Base-by-base conservation (phyloP, 306 rosid species). In the Acmispon strigosus region DNA sequence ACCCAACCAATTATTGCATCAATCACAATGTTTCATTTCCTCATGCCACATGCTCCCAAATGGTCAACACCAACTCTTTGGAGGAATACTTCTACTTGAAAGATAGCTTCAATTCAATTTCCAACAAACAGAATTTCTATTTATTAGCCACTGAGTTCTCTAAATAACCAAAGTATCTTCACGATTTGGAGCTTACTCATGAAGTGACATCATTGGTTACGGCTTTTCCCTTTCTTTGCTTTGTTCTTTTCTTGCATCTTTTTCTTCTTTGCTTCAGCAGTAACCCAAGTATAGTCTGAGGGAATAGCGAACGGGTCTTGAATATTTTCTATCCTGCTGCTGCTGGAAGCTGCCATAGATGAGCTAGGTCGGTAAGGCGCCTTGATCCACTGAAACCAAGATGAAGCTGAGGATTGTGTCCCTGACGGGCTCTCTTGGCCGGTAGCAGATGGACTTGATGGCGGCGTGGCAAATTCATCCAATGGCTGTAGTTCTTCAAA, bases 301-400 rank as follows among this genome's bases (percentile, higher is more conserved):
- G 99, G 99, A 70, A 95, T 89, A 8, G 83, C 88, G 62, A 95
- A 95, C 0, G 96, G 97, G 80, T 95, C 99, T 81, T 83, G 91
- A 67, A 68, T 78, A 53, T 80, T 91, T 76, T 95, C 99, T 78
- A 91, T 91, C 86, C 88, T 86, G 60, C 86, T 87, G 69, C 87
- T 86, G 84, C 89, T 81, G 43, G 96, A 90, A 72, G 86, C 72
- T 50, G 84, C 15, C 0, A 87, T 20, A 0, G 86, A 89, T 13
- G 90, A 65, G 74, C 86, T 77, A 8, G 96, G 71, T 8, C 96
- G 84, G 79, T 87, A 95, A 10, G 99, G 97, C 43, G 91, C 96
- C 74, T 86, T 89, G 45, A 91, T 91, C 99, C 99, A 95, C 85
- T 91, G 97, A 85, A 91, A 91, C 99, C 97, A 95, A 67, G 99